phyloP scores from a whole-genome alignment of 352 stramenopile genomes.

The Elongisporangium undulatum region DNA sequence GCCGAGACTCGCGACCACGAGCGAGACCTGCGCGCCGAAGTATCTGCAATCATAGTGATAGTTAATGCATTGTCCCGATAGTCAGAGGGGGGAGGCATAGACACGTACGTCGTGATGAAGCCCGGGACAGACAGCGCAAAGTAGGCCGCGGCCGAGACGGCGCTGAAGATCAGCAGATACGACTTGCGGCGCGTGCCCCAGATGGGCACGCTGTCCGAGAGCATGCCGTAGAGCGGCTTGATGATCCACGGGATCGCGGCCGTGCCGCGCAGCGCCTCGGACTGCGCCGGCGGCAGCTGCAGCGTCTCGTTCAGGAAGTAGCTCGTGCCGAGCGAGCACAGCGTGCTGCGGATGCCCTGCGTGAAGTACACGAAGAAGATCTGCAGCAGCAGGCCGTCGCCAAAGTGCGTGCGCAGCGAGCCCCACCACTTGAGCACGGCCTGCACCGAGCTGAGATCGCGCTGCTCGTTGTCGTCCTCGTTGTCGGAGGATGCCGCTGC shows the following conservation, averaged over 20 bases:
- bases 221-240: conserved; percentile 74
- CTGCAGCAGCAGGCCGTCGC: conserved; percentile 60
- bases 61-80: too few relatives aligned
- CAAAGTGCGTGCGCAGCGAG: conserved; percentile 61
- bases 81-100: conserved; percentile 1
- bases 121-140: conserved; percentile 52
- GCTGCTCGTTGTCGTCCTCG: conserved; percentile 9
- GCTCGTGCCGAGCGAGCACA: conserved; percentile 72
- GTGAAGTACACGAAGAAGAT: conserved; percentile 87
- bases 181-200: conserved; percentile 74
- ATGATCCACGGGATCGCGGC: conserved; percentile 79
- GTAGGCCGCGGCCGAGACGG: conserved; percentile 51
- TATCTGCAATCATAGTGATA: conserved; percentile 19
- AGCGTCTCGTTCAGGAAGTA: conserved; percentile 81
- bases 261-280: conserved; percentile 57
- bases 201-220: conserved; percentile 74
- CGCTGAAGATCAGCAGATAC: conserved; percentile 73
- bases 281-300: conserved; percentile 55
- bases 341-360: conserved; percentile 66
- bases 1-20: conserved; percentile 72
- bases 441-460: conserved; percentile 20
- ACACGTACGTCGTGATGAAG: conserved; percentile 45
- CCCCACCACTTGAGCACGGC: conserved; percentile 51
- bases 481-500: conserved; percentile 13
- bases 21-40: conserved; percentile 40